Conservation (phyloP, 345 rosid genomes). For the Schrenkiella parvula region DNA sequence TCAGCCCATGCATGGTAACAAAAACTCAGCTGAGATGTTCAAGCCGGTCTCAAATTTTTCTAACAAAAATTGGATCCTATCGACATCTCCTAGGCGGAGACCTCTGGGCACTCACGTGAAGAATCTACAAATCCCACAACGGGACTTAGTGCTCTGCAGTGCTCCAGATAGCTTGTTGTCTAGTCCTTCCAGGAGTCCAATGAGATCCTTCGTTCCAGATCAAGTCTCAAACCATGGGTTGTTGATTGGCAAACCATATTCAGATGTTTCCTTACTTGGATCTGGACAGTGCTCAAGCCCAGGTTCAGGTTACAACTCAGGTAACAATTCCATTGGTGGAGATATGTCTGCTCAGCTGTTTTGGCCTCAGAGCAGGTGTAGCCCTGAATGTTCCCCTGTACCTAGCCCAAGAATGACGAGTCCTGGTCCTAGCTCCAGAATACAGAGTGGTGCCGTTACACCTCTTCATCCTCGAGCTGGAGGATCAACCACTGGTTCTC, state of each 20-base stretch:
- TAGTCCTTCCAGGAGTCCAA: slow-evolving; percentile 98
- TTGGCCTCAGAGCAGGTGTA: slow-evolving; percentile 93
- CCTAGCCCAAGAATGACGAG: slow-evolving; percentile 98
- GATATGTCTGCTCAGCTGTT: slow-evolving; percentile 82
- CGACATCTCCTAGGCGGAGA: slow-evolving; percentile 65
- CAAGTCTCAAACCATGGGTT: slow-evolving; percentile 62
- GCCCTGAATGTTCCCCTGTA: slow-evolving; percentile 93
- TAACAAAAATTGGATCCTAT: slow-evolving; percentile 40
- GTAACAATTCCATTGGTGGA: slow-evolving; percentile 93
- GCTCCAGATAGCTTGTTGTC: slow-evolving; percentile 97
- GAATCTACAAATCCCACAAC: slow-evolving; percentile 63
- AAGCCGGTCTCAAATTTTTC: slow-evolving; percentile 50
- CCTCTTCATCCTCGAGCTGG: slow-evolving; percentile 94
- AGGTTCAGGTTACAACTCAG: slow-evolving; percentile 93
- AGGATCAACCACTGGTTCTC: slow-evolving; percentile 66
- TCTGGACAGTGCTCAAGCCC: slow-evolving; percentile 99
- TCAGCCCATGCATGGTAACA: slow-evolving; percentile 38
- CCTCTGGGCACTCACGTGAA: slow-evolving; percentile 53
- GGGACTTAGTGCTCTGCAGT: slow-evolving; percentile 54
- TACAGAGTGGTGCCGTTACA: slow-evolving; percentile 98
- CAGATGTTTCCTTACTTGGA: slow-evolving; percentile 74
- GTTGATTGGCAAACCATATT: slow-evolving; percentile 64
- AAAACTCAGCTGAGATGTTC: slow-evolving; percentile 52
- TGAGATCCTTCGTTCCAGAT: slow-evolving; percentile 66
- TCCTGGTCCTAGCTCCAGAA: slow-evolving; percentile 95